These are phyloP conservation scores for Litchi chinensis DNA, from an alignment of 345 rosid genomes.

Conservation along the genomic window DNA sequence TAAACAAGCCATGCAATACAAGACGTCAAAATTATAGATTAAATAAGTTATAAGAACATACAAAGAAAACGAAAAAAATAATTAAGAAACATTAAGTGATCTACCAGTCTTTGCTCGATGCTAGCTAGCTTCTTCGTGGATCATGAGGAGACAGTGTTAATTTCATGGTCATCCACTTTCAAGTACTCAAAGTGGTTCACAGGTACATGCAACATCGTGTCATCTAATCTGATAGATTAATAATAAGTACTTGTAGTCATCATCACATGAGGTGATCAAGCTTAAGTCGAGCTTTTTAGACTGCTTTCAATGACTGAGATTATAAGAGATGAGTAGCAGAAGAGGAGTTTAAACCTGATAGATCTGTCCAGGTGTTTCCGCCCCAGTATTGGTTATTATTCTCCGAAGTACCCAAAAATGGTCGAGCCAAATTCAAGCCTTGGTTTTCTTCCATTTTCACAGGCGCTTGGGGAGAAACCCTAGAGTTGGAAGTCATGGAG, in stretches of 20 bases:
- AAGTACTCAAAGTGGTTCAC: background rate
- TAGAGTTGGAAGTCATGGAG: slow-evolving; percentile 41
- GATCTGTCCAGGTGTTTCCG: slow-evolving; percentile 49
- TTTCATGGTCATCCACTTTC: background rate
- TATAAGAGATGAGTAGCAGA: slow-evolving; percentile 35
- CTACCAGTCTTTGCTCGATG: slow-evolving; percentile 20
- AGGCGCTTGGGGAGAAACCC: slow-evolving; percentile 58
- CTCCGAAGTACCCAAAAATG: slow-evolving; percentile 35
- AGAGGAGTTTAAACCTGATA: slow-evolving; percentile 51
- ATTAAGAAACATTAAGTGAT: background rate
- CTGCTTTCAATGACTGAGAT: background rate
- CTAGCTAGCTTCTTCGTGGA: background rate
- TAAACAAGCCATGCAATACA: slow-evolving; percentile 37
- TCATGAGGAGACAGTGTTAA: slow-evolving; percentile 5
- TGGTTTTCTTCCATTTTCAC: slow-evolving; percentile 58
- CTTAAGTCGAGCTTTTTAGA: slow-evolving; percentile 1
- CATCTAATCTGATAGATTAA: slow-evolving; percentile 12
- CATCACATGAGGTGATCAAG: slow-evolving; percentile 12
- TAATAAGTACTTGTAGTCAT: background rate
- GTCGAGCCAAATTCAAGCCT: slow-evolving; percentile 42
- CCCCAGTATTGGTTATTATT: slow-evolving; percentile 52
- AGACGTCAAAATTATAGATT: slow-evolving; percentile 3
- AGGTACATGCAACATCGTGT: slow-evolving; percentile 6
- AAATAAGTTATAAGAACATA: background rate
- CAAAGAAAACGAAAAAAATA: background rate